These are phyloP conservation scores for Canariomyces notabilis DNA, from an alignment of 2,329 filamentous ascomycete genomes.

Conservation along the genomic window DNA sequence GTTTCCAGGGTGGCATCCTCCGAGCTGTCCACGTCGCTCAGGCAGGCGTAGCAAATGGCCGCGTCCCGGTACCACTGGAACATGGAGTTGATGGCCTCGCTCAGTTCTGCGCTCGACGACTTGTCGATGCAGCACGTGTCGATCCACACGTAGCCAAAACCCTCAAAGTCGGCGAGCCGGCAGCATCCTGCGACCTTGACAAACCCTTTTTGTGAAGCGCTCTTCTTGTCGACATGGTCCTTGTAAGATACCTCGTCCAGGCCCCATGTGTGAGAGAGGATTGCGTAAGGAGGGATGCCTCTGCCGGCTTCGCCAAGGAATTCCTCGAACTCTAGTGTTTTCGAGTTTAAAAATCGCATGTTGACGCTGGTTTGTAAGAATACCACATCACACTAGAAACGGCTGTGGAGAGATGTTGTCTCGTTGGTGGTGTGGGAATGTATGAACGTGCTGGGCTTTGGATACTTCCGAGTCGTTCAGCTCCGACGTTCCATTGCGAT, in stretches of 20 bases:
- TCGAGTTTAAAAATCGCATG: conserved; percentile 11
- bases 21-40: conserved; percentile 5
- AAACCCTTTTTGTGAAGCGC: neutral
- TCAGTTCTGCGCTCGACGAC: conserved; percentile 20
- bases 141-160: conserved; percentile 17
- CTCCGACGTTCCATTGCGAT: no score
- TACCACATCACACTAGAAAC: no score
- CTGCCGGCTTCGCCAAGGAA: conserved; percentile 2
- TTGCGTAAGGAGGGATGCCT: conserved; percentile 6
- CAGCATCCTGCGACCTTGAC: neutral
- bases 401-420: no score
- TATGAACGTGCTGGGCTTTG: no score
- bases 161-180: neutral
- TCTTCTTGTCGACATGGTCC: neutral
- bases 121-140: conserved; percentile 24
- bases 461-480: no score
- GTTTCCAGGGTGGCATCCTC: neutral
- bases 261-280: conserved; percentile 5
- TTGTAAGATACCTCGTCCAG: conserved; percentile 1
- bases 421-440: no score
- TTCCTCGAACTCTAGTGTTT: neutral
- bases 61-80: conserved; percentile 20
- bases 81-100: conserved; percentile 15
- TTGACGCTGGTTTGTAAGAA: neutral
- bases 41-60: conserved; percentile 16